Evolutionary conservation across 2,329 filamentous ascomycete species (phyloP).

Genomic region (Stagonosporopsis cucurbitacearum): DNA sequence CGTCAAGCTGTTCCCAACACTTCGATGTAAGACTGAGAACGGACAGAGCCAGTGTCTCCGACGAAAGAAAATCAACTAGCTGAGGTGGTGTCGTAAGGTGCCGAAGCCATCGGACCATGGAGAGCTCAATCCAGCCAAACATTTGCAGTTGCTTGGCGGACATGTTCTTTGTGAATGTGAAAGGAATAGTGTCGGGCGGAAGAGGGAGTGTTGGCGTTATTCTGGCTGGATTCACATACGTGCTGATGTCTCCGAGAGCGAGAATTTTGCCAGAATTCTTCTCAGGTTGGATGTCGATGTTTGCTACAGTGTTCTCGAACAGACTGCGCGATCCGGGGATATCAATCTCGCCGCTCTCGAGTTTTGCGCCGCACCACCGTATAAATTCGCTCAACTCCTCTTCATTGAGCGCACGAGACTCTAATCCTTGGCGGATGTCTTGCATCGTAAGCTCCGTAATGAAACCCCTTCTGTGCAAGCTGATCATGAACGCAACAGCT

Average conservation of each 20-base stretch:
- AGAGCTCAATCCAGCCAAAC: constrained; percentile 85
- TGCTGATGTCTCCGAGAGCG: constrained; percentile 74
- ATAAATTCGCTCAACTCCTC: constrained; percentile 83
- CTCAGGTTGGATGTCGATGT: constrained; percentile 60
- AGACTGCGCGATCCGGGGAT: constrained; percentile 69
- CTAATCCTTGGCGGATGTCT: constrained; percentile 84
- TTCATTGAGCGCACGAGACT: constrained; percentile 79
- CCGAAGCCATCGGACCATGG: constrained; percentile 83
- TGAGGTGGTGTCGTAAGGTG: constrained; percentile 71
- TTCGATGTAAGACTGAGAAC: constrained; percentile 84
- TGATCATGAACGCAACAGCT: constrained; percentile 75
- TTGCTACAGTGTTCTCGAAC: constrained; percentile 80
- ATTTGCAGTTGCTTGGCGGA: constrained; percentile 72
- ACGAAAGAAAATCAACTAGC: constrained; percentile 69
- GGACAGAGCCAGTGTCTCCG: constrained; percentile 75
- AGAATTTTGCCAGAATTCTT: constrained; percentile 72
- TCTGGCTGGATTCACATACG: constrained; percentile 76
- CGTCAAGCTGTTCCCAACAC: constrained; percentile 82
- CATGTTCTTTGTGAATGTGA: constrained; percentile 78
- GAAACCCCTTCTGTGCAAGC: constrained; percentile 82
- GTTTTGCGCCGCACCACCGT: constrained; percentile 79
- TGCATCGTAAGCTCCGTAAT: constrained; percentile 86
- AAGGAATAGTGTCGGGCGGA: constrained; percentile 82
- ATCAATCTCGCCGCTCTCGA: constrained; percentile 75
- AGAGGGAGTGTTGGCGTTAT: constrained; percentile 84